A percentile compares a stretch with the other conserved stretches of the same genome.
Evolutionary conservation across 2,329 filamentous ascomycete species (phyloP).

Genomic region (Juglanconis juglandina): DNA sequence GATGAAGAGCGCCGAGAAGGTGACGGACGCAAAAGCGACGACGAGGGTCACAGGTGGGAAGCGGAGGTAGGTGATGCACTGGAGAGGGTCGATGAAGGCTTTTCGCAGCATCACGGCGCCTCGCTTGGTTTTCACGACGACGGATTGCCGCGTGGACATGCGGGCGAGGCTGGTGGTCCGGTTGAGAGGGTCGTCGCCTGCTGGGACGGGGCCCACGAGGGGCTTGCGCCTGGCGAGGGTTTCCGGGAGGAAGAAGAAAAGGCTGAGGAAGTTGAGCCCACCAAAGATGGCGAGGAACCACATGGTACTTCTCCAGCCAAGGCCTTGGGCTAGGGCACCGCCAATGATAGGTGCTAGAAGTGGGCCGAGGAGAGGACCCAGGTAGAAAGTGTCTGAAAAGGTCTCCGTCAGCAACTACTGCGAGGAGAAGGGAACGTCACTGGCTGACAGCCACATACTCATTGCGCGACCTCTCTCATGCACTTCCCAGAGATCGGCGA

Average conservation of each 20-base stretch:
- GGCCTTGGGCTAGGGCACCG: slow-evolving; percentile 64
- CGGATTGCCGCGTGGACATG: slow-evolving; percentile 60
- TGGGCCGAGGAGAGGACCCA: slow-evolving; percentile 73
- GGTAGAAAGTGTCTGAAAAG: slow-evolving; percentile 58
- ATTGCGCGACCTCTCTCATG: slow-evolving; percentile 73
- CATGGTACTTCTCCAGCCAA: slow-evolving; percentile 73
- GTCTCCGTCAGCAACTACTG: background rate
- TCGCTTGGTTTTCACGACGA: slow-evolving; percentile 53
- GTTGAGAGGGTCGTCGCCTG: slow-evolving; percentile 10
- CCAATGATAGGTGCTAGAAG: slow-evolving; percentile 74
- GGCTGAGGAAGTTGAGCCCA: slow-evolving; percentile 49
- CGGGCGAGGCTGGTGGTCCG: slow-evolving; percentile 35
- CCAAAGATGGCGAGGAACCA: slow-evolving; percentile 76
- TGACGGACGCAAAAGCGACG: slow-evolving; percentile 70
- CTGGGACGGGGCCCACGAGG: background rate
- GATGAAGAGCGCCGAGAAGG: slow-evolving; percentile 72
- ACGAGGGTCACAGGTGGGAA: slow-evolving; percentile 72
- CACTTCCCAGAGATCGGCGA: slow-evolving; percentile 76
- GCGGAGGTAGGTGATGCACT: slow-evolving; percentile 66
- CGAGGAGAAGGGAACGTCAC: background rate
- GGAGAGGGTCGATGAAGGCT: slow-evolving; percentile 68
- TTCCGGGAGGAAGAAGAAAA: slow-evolving; percentile 63
- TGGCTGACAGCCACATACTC: slow-evolving; percentile 40
- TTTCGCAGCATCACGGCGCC: slow-evolving; percentile 53
- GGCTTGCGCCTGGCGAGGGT: slow-evolving; percentile 47